Evolutionary conservation across 2,329 filamentous ascomycete genomes (phyloP), one percentile per base, ranked within the genome.

Genomic region (Coniochaeta sp.): DNA sequence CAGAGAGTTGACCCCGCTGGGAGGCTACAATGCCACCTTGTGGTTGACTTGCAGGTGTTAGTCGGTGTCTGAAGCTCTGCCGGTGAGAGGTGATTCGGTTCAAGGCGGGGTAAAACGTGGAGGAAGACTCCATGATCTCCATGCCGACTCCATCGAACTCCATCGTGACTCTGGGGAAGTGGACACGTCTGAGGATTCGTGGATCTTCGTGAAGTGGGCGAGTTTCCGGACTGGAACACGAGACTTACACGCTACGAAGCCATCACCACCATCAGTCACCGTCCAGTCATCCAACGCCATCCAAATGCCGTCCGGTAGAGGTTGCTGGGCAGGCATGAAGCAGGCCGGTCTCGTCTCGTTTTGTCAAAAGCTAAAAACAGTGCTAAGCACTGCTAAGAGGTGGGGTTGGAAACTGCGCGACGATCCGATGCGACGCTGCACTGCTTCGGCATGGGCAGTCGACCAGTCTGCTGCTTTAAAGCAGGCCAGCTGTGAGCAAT

Each of bases 161-260:
- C n/a, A n/a, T n/a, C n/a, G n/a, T 26, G 38, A 42, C 18, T 42
- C 38, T 42, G 38, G 38, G 38, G 38, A 42, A 42, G 38, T 42
- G 38, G 38, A 18, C n/a, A 26, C 38, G 38, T 42, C 6, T 8
- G n/a, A n/a, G n/a, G n/a, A n/a, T 14, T 14, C 12, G 6, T n/a
- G n/a, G 20, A 14, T 3, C 10, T 42, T 22, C 38, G 38, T 26
- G 20, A 42, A 13, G 38, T 42, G 38, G 38, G 38, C 20, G 38
- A 14, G 2, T 14, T 22, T 24, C 38, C 10, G 38, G n/a, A n/a
- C n/a, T n/a, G n/a, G n/a, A n/a, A n/a, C n/a, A n/a, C n/a, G n/a
- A n/a, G n/a, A n/a, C n/a, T n/a, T n/a, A n/a, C n/a, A n/a, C n/a
- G n/a, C n/a, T n/a, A n/a, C n/a, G n/a, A n/a, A n/a, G n/a, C n/a